Conservation (phyloP, 306 rosid species). For the Trifolium fragiferum region DNA sequence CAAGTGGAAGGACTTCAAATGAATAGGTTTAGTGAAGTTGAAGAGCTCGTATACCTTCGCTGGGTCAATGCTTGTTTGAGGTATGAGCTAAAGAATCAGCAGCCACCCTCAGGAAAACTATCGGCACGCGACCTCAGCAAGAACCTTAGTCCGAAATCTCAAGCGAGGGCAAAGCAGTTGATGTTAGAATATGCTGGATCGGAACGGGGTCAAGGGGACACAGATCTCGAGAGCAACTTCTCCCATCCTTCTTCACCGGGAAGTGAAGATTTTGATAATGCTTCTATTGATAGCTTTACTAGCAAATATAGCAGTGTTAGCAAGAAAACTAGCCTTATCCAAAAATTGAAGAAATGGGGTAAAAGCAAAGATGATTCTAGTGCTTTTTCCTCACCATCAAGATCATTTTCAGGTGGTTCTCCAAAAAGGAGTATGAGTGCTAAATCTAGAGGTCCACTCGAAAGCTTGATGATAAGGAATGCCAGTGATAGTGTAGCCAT, state of each 20-base stretch:
- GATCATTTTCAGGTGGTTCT: constrained; percentile 75
- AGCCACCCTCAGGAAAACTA: constrained; percentile 71
- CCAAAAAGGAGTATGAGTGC: constrained; percentile 75
- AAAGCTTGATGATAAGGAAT: constrained; percentile 83
- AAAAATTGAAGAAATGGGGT: constrained; percentile 89
- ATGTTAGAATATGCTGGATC: constrained; percentile 95
- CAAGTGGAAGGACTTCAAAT: constrained; percentile 97
- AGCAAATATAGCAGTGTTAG: constrained; percentile 72
- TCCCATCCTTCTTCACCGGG: constrained; percentile 99
- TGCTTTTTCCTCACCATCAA: constrained; percentile 65
- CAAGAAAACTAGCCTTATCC: constrained; percentile 81
- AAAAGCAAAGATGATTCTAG: constrained; percentile 78
- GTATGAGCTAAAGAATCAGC: constrained; percentile 79
- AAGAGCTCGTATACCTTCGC: constrained; percentile 95
- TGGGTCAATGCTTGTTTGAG: constrained; percentile 98
- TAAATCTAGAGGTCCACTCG: constrained; percentile 79
- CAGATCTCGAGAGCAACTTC: constrained; percentile 91
- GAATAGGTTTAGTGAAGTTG: constrained; percentile 91
- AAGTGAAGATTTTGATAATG: constrained; percentile 95
- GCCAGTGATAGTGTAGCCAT: constrained; percentile 78
- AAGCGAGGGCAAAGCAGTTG: constrained; percentile 84
- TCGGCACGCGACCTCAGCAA: constrained; percentile 90
- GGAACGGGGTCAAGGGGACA: constrained; percentile 95
- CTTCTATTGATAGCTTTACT: constrained; percentile 76
- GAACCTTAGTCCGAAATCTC: constrained; percentile 84